Evolutionary conservation across 805 yeast genomes (phyloP).

Genomic region (Candida caryicola): DNA sequence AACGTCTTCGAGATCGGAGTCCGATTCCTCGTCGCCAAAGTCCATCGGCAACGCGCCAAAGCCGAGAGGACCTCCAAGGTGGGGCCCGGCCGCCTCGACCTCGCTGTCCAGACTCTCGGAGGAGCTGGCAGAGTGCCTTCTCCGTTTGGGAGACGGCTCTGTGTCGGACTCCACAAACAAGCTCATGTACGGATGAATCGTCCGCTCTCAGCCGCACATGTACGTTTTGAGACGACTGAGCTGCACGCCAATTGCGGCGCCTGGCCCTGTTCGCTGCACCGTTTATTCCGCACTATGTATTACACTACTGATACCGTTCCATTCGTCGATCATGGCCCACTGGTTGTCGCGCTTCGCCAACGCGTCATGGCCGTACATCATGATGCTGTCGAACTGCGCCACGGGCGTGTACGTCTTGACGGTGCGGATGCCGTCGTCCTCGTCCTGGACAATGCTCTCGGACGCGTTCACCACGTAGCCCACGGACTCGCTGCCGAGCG

Average conservation of each 20-base stretch:
- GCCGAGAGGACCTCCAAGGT: too few species aligned
- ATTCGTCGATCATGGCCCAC: constrained; percentile 28
- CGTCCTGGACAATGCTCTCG: constrained; percentile 10
- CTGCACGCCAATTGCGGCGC: too few species aligned
- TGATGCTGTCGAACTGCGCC: constrained; percentile 23
- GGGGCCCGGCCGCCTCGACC: too few species aligned
- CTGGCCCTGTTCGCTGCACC: too few species aligned
- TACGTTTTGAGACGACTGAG: too few species aligned
- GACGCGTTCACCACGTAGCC: constrained; percentile 29
- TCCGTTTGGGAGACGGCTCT: neutral
- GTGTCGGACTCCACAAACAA: neutral
- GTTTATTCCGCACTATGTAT: constrained; percentile 15
- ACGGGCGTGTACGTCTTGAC: constrained; percentile 17
- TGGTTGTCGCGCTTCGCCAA: constrained; percentile 15
- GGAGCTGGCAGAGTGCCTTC: neutral
- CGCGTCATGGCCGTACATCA: constrained; percentile 31
- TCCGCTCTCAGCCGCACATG: too few species aligned
- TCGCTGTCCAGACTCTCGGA: neutral
- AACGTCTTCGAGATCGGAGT: neutral
- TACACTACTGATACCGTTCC: constrained; percentile 24
- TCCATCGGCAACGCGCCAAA: too few species aligned
- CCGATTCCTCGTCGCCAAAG: too few species aligned
- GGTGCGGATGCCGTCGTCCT: constrained; percentile 14
- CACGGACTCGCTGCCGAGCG: constrained; percentile 12
- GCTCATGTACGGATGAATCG: neutral